Evolutionary conservation across 1,139 yeast species (phyloP).

Genomic region (Suhomyces choctaworum): DNA sequence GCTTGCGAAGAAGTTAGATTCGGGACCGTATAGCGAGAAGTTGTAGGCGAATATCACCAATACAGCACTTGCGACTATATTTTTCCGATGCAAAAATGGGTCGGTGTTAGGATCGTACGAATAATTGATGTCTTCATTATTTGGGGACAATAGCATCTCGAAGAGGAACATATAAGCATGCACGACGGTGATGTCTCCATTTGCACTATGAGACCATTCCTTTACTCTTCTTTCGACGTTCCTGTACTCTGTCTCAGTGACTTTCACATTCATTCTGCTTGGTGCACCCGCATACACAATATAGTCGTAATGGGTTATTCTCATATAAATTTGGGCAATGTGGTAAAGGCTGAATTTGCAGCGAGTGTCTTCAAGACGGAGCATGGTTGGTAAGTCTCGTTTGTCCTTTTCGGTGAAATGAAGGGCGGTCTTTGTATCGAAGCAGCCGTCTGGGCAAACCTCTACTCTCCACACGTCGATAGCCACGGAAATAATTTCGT

Average conservation of each 20-base stretch:
- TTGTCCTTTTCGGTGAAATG: slow-evolving; percentile 16
- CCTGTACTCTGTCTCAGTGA: slow-evolving; percentile 13
- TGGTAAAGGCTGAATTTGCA: slow-evolving; percentile 44
- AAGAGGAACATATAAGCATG: slow-evolving; percentile 17
- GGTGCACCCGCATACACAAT: slow-evolving; percentile 19
- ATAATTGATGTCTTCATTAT: slow-evolving; percentile 27
- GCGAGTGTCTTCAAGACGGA: slow-evolving; percentile 31
- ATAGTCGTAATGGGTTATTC: slow-evolving; percentile 18
- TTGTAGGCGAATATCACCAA: slow-evolving; percentile 62
- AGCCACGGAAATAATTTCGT: slow-evolving; percentile 61
- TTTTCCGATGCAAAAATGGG: slow-evolving; percentile 55
- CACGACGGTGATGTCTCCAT: slow-evolving; percentile 14
- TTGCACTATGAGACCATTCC: slow-evolving; percentile 13
- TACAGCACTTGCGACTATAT: slow-evolving; percentile 53
- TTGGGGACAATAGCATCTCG: slow-evolving; percentile 19
- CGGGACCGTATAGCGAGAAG: slow-evolving; percentile 57
- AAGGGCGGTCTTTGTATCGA: slow-evolving; percentile 26
- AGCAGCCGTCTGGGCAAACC: slow-evolving; percentile 30
- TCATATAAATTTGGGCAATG: slow-evolving; percentile 17
- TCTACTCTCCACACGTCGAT: slow-evolving; percentile 58
- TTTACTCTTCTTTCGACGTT: slow-evolving; percentile 14
- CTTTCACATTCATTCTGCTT: slow-evolving; percentile 18
- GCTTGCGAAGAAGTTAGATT: slow-evolving; percentile 31
- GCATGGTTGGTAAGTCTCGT: slow-evolving; percentile 23
- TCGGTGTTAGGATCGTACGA: slow-evolving; percentile 51